Evolutionary conservation across 257 asterid genomes (phyloP).

Genomic region (Dorcoceras hygrometricum): DNA sequence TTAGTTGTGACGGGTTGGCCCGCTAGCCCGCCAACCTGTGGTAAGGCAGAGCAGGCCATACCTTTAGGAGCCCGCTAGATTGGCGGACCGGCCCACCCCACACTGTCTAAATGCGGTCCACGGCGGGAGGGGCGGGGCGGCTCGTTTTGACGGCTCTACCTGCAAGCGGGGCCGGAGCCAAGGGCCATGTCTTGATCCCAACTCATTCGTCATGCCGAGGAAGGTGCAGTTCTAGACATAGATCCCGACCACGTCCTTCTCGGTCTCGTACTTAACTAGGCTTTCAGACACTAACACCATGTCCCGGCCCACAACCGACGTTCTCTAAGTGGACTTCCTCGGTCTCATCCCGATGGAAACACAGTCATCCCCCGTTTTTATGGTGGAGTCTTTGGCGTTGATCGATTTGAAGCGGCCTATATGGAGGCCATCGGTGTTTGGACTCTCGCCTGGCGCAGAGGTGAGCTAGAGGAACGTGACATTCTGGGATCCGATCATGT

Average conservation of each 20-base stretch:
- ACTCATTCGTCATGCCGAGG: neutral
- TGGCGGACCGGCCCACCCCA: no score
- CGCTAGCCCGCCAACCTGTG: no score
- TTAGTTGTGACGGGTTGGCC: no score
- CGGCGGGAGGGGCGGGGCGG: no score
- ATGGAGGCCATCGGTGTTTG: conserved; percentile 21
- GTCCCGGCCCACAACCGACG: conserved; percentile 12
- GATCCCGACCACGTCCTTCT: conserved; percentile 5
- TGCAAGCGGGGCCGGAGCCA: neutral
- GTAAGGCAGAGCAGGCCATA: no score
- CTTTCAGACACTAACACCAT: conserved; percentile 18
- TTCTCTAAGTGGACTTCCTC: neutral
- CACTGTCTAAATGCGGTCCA: no score
- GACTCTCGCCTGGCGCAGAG: conserved; percentile 8
- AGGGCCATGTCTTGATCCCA: conserved; percentile 23
- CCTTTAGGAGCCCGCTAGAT: no score
- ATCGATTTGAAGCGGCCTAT: neutral
- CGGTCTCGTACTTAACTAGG: neutral
- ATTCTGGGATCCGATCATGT: neutral
- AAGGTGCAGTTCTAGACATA: conserved; percentile 20
- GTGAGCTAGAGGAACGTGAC: neutral
- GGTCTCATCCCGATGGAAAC: conserved; percentile 20
- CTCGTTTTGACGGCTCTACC: no score
- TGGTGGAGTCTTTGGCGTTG: neutral
- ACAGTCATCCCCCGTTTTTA: conserved; percentile 18